Conservation (phyloP, 2,329 filamentous ascomycete species). For the Rutstroemia sp. region DNA sequence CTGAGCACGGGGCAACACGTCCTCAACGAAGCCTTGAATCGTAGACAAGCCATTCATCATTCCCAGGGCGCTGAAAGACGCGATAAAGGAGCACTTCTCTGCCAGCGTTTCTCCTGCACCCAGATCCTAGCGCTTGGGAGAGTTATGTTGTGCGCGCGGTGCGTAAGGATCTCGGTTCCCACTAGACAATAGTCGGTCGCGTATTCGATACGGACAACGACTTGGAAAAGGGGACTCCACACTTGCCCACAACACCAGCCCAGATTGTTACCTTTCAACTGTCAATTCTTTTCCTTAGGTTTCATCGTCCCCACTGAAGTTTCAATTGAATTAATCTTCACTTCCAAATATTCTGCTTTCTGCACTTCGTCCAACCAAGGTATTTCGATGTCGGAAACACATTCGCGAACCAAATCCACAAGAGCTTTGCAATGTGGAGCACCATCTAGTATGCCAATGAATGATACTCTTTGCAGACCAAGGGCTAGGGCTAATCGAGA, state of each 20-base stretch:
- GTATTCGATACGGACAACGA: too few relatives aligned
- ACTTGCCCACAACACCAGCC: neutral
- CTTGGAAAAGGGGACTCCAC: neutral
- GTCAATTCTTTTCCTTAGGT: neutral
- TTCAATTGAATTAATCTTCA: conserved; percentile 41
- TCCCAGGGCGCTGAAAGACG: too few relatives aligned
- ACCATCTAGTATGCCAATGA: conserved; percentile 49
- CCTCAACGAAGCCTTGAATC: too few relatives aligned
- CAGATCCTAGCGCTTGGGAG: too few relatives aligned
- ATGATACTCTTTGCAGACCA: conserved; percentile 56
- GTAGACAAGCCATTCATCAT: too few relatives aligned
- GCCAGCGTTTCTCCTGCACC: too few relatives aligned
- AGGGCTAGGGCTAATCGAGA: conserved; percentile 48
- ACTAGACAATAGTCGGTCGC: too few relatives aligned
- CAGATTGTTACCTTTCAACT: too few relatives aligned
- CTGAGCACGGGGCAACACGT: too few relatives aligned
- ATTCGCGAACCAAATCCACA: conserved; percentile 45
- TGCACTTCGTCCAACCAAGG: conserved; percentile 46
- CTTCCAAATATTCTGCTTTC: conserved; percentile 34
- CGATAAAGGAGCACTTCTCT: too few relatives aligned
- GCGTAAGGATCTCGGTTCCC: too few relatives aligned
- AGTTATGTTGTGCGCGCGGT: too few relatives aligned
- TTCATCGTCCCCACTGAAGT: conserved; percentile 20
- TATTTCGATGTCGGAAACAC: conserved; percentile 45
- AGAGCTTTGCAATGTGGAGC: conserved; percentile 52